phyloP scores from a whole-genome alignment of 106 monocot genomes.

The Dioscorea zingiberensis region DNA sequence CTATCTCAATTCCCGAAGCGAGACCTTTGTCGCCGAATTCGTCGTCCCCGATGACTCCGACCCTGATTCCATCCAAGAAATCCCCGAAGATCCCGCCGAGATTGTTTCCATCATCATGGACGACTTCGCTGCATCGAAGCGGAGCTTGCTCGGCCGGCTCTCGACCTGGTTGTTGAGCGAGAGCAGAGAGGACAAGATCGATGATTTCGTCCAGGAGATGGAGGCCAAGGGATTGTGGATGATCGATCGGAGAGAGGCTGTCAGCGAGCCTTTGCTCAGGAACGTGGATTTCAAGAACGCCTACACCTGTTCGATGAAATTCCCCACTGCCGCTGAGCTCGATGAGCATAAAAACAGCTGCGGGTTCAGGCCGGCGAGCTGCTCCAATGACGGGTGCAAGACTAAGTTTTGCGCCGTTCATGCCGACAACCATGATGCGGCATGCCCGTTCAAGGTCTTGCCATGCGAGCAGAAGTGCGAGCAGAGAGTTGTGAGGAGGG shows the following conservation, averaged over 20 bases:
- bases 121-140: slow-evolving; percentile 33
- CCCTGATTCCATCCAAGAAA: slow-evolving; percentile 7
- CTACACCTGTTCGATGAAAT: slow-evolving; percentile 33
- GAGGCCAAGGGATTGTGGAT: slow-evolving; percentile 48
- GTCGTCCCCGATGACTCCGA: not conserved
- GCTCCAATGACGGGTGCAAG: slow-evolving; percentile 45
- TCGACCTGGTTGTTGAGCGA: slow-evolving; percentile 67
- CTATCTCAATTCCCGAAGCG: slow-evolving; percentile 23
- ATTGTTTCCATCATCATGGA: slow-evolving; percentile 35
- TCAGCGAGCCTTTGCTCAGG: slow-evolving; percentile 29
- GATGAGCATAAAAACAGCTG: slow-evolving; percentile 27
- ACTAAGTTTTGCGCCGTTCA: slow-evolving; percentile 26
- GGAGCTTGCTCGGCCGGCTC: slow-evolving; percentile 35
- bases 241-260: slow-evolving; percentile 31
- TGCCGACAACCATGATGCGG: slow-evolving; percentile 29
- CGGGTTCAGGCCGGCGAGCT: slow-evolving; percentile 29
- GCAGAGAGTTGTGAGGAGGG: slow-evolving; percentile 33
- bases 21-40: slow-evolving; percentile 30
- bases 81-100: slow-evolving; percentile 24
- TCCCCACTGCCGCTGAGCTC: slow-evolving; percentile 12
- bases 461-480: slow-evolving; percentile 52
- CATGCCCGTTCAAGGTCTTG: slow-evolving; percentile 46
- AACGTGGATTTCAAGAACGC: slow-evolving; percentile 46
- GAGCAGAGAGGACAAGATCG: slow-evolving; percentile 65
- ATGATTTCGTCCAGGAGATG: slow-evolving; percentile 64